A percentile compares a stretch with the other conserved stretches of the same genome.
Conservation (phyloP, 805 yeast genomes). For the Ogataea neopini region DNA sequence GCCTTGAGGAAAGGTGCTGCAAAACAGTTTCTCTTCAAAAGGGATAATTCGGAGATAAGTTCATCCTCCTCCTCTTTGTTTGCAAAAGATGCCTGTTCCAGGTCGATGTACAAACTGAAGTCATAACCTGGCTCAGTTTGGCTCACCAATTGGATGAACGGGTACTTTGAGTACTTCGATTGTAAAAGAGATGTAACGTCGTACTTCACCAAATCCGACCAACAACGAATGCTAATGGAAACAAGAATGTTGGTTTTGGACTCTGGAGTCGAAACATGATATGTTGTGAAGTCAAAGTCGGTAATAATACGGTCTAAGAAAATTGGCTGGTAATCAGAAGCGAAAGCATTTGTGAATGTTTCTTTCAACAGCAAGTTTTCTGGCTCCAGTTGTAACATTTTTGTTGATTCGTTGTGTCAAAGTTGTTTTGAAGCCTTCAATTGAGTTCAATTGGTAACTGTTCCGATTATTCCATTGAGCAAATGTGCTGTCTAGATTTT, state of each 20-base stretch:
- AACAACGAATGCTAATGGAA: constrained; percentile 74
- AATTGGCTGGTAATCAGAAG: constrained; percentile 46
- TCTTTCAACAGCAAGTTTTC: constrained; percentile 81
- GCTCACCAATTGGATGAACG: constrained; percentile 36
- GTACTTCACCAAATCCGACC: constrained; percentile 67
- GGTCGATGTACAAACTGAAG: constrained; percentile 70
- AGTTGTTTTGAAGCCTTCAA: not conserved
- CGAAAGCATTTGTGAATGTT: constrained; percentile 71
- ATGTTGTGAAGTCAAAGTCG: constrained; percentile 95
- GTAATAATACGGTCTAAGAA: constrained; percentile 83
- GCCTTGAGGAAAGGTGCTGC: constrained; percentile 94
- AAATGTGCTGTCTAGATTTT: constrained; percentile 2
- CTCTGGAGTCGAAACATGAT: constrained; percentile 88
- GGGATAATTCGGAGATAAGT: constrained; percentile 64
- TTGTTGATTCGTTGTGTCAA: not conserved
- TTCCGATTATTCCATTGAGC: not conserved
- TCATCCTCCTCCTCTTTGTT: constrained; percentile 48
- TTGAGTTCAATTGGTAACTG: not conserved
- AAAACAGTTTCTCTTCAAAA: constrained; percentile 81
- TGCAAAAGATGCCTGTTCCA: constrained; percentile 31
- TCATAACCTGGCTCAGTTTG: constrained; percentile 79
- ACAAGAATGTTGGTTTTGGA: constrained; percentile 63
- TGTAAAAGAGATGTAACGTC: constrained; percentile 60
- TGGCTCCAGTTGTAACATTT: constrained; percentile 83
- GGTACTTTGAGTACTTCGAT: constrained; percentile 48